A percentile compares a stretch with the other conserved stretches of the same genome.
Evolutionary conservation across 2,329 filamentous ascomycete species (phyloP).

Genomic region (Leptographium radiaticola): DNA sequence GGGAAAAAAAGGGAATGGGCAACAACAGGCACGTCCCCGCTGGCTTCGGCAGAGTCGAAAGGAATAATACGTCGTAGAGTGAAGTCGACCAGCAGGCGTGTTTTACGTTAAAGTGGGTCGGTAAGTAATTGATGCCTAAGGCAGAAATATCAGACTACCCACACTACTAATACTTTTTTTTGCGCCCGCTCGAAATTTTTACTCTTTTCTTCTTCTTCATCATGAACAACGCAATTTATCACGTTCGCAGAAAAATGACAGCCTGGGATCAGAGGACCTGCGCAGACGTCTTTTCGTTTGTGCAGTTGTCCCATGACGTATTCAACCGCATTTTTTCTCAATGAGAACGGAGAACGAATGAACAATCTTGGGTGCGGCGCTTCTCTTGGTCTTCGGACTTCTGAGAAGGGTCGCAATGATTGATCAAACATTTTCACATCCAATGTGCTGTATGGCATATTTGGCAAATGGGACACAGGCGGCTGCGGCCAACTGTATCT

Average conservation of each 20-base stretch:
- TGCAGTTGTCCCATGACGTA: slow-evolving; percentile 26
- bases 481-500: too few relatives aligned
- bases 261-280: slow-evolving; percentile 24
- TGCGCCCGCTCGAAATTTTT: background rate
- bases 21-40: too few relatives aligned
- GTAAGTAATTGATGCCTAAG: slow-evolving; percentile 3
- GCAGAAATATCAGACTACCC: slow-evolving; percentile 1
- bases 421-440: slow-evolving; percentile 28
- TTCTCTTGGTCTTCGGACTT: slow-evolving; percentile 22
- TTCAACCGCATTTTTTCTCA: slow-evolving; percentile 25
- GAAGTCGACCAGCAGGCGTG: too few relatives aligned
- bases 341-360: slow-evolving; percentile 33
- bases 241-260: slow-evolving; percentile 30
- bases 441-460: background rate
- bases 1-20: too few relatives aligned
- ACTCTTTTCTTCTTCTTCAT: slow-evolving; percentile 19
- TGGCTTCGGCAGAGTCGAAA: too few relatives aligned
- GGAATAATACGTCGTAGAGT: too few relatives aligned
- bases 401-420: slow-evolving; percentile 38
- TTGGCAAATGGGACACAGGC: background rate
- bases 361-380: slow-evolving; percentile 39
- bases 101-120: too few relatives aligned
- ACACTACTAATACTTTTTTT: slow-evolving; percentile 2
- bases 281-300: slow-evolving; percentile 3
- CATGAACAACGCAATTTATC: slow-evolving; percentile 34